Evolutionary conservation across 2,329 filamentous ascomycete genomes (phyloP), one percentile per base, ranked within the genome.

Genomic region (Aspergillus sp.): DNA sequence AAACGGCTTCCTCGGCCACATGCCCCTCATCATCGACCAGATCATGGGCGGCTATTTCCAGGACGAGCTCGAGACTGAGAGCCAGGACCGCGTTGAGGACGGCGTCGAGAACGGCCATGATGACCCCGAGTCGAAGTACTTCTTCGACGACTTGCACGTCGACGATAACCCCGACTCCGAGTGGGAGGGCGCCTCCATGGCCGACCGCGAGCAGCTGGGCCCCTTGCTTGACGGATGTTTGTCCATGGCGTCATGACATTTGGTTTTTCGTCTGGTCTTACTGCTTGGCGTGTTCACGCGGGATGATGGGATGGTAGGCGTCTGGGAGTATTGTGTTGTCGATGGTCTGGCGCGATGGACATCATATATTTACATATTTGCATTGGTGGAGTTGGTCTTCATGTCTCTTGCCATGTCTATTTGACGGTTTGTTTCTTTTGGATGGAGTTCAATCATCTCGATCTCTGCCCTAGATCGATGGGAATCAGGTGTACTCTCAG

Each of bases 1-100:
- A 8, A 83, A 91, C 33, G 75, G 74, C 15, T 80, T 83, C 37
- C 69, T 93, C 41, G 77, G 78, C 7, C 78, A 84, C 39, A 88
- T 91, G 62, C 85, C 84, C 0, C 69, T 85, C 15, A 67, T 93
- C 24, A 72, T 77, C 16, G 78, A 82, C 26, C 71, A 77, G 33
- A 75, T 94, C 28, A 66, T 80, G 48, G 74, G 78, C 40, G 72
- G 73, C 4, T 86, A 83, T 49, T 70, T 82, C 19, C 85, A 91
- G 51, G 80, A 81, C 34, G 82, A 86, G 53, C 66, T 86, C 10
- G 82, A 86, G 37, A 54, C 52, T 4, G 58, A 62, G 37, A 56
- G 52, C 12, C 53, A 58, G 37, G 57, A 55, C 34, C 53, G 52
- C 5, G 19, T 47, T 2, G 53, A 55, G 17, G 50, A 52, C 10